Evolutionary conservation across 768 basidiomycete genomes (phyloP).

Genomic region (Nidularia sp.): DNA sequence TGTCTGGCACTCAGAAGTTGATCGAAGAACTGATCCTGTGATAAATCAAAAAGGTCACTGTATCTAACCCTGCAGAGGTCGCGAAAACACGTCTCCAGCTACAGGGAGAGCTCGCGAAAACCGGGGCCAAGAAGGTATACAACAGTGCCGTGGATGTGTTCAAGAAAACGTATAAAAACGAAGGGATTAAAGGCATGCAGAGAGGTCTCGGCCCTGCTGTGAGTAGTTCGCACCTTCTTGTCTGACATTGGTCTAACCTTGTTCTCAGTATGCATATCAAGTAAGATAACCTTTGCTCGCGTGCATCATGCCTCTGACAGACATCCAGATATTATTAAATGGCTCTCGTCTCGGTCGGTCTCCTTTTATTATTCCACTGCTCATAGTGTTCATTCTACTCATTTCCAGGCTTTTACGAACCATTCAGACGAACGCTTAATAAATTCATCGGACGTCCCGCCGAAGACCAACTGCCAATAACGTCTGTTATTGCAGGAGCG

Average conservation of each 20-base stretch:
- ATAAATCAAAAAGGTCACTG: slow-evolving; percentile 51
- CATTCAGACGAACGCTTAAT: slow-evolving; percentile 74
- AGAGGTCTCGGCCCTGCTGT: slow-evolving; percentile 90
- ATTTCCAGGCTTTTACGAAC: slow-evolving; percentile 87
- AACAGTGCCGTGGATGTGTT: slow-evolving; percentile 84
- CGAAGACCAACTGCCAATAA: slow-evolving; percentile 65
- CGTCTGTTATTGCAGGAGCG: slow-evolving; percentile 84
- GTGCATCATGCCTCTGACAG: not conserved
- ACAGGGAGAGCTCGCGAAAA: slow-evolving; percentile 89
- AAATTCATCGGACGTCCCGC: slow-evolving; percentile 56
- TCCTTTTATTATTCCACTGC: not conserved
- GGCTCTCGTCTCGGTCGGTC: slow-evolving; percentile 79
- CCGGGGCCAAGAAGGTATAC: slow-evolving; percentile 73
- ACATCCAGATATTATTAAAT: slow-evolving; percentile 76
- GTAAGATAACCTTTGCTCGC: slow-evolving; percentile 35
- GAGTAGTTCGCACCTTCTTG: slow-evolving; percentile 19
- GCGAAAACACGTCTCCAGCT: slow-evolving; percentile 95
- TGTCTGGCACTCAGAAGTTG: not conserved
- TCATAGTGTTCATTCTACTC: not conserved
- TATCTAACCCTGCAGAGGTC: slow-evolving; percentile 79
- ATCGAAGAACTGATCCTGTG: too few species aligned
- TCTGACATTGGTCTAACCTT: not conserved
- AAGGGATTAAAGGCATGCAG: slow-evolving; percentile 90
- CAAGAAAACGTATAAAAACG: slow-evolving; percentile 82
- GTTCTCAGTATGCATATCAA: slow-evolving; percentile 81